Base-by-base conservation (phyloP, 2,329 filamentous ascomycete genomes). In the Rasamsonia emersonii region DNA sequence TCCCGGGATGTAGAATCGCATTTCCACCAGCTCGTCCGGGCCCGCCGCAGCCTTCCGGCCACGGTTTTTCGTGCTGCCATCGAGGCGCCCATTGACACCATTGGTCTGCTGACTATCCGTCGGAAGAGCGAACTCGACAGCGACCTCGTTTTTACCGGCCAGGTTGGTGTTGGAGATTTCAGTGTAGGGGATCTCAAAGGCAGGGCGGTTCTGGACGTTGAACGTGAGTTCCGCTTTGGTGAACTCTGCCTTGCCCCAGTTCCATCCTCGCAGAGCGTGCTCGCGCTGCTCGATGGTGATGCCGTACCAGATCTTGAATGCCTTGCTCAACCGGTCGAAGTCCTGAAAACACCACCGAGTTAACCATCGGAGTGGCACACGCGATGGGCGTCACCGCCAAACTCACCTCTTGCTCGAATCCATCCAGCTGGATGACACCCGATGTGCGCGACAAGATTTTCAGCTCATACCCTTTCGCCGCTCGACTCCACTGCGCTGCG, bases 241-340 rank as follows among this genome's bases (percentile, higher is more conserved):
- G 56, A 98, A 94, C 51, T 98, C 91, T 43, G 86, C 85, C 64
- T 96, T 98, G 51, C 91, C 91, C 93, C 91, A 98, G 59, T 98
- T 98, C 91, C 91, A 98, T 35, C 91, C 91, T 47, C 91, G 79
- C 37, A 98, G 68, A 15, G 91, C 86, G 60, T 96, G 91, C 62
- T 98, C 91, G 60, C 85, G 86, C 58, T 77, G 84, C 58, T 96
- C 88, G 37, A 98, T 73, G 50, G 79, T 86, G 51, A 91, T 82
- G 64, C 86, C 91, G 64, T 96, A 98, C 85, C 89, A 96, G 53
- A 89, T 84, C 67, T 95, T 96, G 73, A 98, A 95, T 46, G 91
- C 77, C 59, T 94, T 95, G 63, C 70, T 74, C 9, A 95, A 68
- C 34, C 91, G 84, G 45, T 98, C 91, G 47, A 86, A 84, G 59